These are phyloP conservation scores for Phytophthora megakarya DNA, from an alignment of 352 stramenopile species.

Conservation along the genomic window DNA sequence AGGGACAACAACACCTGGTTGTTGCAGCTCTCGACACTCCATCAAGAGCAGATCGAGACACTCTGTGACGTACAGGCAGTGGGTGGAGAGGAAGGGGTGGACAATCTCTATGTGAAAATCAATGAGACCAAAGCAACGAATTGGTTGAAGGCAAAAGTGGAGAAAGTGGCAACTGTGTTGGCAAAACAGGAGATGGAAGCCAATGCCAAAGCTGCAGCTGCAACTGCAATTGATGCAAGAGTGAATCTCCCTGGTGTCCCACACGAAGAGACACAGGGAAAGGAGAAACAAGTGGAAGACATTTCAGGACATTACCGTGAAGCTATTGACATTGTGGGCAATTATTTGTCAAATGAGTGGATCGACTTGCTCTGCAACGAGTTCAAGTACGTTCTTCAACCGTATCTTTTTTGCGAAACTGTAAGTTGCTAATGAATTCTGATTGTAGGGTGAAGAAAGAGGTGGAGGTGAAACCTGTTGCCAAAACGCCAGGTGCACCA, in stretches of 20 bases:
- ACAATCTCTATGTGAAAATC: slow-evolving; percentile 61
- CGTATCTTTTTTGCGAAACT: background rate
- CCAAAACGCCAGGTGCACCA: slow-evolving; percentile 22
- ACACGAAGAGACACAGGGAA: background rate
- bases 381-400: slow-evolving; percentile 58
- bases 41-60: slow-evolving; percentile 35
- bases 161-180: slow-evolving; percentile 48
- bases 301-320: slow-evolving; percentile 34
- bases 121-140: slow-evolving; percentile 56
- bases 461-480: slow-evolving; percentile 21
- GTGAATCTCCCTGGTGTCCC: slow-evolving; percentile 40
- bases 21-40: slow-evolving; percentile 44
- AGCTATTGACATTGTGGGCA: slow-evolving; percentile 59
- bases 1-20: slow-evolving; percentile 62
- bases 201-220: slow-evolving; percentile 15
- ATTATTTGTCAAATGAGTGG: slow-evolving; percentile 61
- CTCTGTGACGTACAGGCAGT: slow-evolving; percentile 65
- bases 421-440: background rate
- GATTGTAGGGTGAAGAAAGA: slow-evolving; percentile 37
- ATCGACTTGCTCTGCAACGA: slow-evolving; percentile 50
- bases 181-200: slow-evolving; percentile 38
- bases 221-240: slow-evolving; percentile 39
- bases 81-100: slow-evolving; percentile 44
- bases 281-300: background rate
- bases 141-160: slow-evolving; percentile 64